A percentile compares a stretch with the other conserved stretches of the same genome.
These are phyloP conservation scores for Komagataea norvegica DNA, from an alignment of 1,139 yeast genomes.

Conservation along the genomic window DNA sequence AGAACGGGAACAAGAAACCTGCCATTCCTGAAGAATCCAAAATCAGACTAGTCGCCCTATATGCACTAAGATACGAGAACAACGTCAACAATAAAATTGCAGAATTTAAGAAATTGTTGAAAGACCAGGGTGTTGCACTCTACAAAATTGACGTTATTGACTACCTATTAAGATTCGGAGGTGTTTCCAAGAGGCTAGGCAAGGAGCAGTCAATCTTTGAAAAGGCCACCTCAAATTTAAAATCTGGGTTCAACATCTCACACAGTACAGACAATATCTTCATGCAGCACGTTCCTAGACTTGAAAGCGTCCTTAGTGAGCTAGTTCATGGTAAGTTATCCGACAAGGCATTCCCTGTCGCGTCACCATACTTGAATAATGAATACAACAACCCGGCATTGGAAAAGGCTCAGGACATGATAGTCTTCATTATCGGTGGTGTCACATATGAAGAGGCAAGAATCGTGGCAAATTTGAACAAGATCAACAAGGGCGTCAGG, in stretches of 20 bases:
- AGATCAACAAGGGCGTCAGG: constrained; percentile 44
- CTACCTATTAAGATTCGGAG: constrained; percentile 36
- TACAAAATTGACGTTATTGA: constrained; percentile 31
- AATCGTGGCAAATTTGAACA: constrained; percentile 66
- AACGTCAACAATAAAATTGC: constrained; percentile 37
- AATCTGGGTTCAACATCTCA: constrained; percentile 30
- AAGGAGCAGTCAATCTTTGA: constrained; percentile 39
- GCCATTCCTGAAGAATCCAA: constrained; percentile 39
- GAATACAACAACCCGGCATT: constrained; percentile 24
- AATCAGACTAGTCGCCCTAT: constrained; percentile 62
- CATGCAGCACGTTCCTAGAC: constrained; percentile 72
- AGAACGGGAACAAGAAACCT: constrained; percentile 14
- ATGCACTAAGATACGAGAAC: constrained; percentile 62
- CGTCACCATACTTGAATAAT: constrained; percentile 38
- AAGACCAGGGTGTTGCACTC: constrained; percentile 33
- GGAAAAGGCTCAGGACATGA: constrained; percentile 62
- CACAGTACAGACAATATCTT: constrained; percentile 46
- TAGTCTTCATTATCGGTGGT: constrained; percentile 85
- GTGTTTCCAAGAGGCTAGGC: constrained; percentile 36
- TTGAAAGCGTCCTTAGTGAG: constrained; percentile 49
- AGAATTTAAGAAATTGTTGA: constrained; percentile 34
- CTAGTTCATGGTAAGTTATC: constrained; percentile 47
- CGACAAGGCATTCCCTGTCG: constrained; percentile 44
- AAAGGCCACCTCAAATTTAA: constrained; percentile 25
- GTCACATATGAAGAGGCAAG: constrained; percentile 90